Evolutionary conservation across 768 basidiomycete genomes (phyloP).

Genomic region (Naganishia vaughanmartiniae): DNA sequence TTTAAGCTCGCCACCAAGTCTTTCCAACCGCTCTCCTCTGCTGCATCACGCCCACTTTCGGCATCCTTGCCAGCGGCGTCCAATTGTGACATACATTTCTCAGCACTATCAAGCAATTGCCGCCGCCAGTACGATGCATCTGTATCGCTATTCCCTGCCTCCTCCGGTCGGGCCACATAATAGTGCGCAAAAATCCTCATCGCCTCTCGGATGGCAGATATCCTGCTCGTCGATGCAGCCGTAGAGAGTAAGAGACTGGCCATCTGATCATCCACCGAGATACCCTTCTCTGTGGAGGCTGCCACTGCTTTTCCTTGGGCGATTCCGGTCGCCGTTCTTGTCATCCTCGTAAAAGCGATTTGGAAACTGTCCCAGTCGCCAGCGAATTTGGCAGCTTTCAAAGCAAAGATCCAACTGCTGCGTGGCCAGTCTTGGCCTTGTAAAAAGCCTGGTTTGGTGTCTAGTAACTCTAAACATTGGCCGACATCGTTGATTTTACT

Average conservation of each 20-base stretch:
- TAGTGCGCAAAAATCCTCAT: slow-evolving; percentile 1
- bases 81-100: background rate
- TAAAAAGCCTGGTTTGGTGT: slow-evolving; percentile 28
- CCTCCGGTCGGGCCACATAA: background rate
- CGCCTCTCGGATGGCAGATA: slow-evolving; percentile 17
- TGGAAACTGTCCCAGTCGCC: slow-evolving; percentile 38
- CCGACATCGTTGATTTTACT: slow-evolving; percentile 36
- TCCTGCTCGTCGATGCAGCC: background rate
- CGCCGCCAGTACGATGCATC: slow-evolving; percentile 12
- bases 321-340: slow-evolving; percentile 31
- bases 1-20: background rate
- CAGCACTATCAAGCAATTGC: background rate
- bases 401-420: slow-evolving; percentile 33
- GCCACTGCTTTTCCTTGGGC: slow-evolving; percentile 13
- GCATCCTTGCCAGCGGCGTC: slow-evolving; percentile 2
- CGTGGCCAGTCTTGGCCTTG: slow-evolving; percentile 34
- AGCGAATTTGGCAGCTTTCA: slow-evolving; percentile 41
- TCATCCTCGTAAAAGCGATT: slow-evolving; percentile 35
- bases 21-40: slow-evolving; percentile 4
- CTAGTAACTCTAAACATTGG: slow-evolving; percentile 35
- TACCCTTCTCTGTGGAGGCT: background rate
- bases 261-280: slow-evolving; percentile 17
- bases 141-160: background rate
- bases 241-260: slow-evolving; percentile 21
- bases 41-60: background rate